A percentile compares a stretch with the other conserved stretches of the same genome.
Evolutionary conservation across 495 filamentous ascomycete genomes (phyloP).

Genomic region (Neurospora sp.): DNA sequence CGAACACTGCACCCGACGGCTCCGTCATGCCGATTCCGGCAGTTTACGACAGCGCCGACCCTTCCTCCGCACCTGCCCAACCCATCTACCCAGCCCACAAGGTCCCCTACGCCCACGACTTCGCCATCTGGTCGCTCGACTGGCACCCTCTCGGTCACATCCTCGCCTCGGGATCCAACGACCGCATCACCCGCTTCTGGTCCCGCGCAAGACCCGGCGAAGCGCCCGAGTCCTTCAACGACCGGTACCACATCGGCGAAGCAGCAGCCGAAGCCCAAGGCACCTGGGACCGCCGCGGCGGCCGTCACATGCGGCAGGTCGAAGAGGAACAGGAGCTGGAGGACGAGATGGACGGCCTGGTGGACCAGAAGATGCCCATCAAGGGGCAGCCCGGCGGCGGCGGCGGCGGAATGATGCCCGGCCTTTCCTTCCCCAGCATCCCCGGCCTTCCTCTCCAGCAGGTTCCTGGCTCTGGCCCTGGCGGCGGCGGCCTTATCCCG

Average conservation of each 20-base stretch:
- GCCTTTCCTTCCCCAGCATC: constrained; percentile 36
- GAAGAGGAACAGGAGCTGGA: constrained; percentile 89
- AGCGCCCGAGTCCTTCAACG: constrained; percentile 55
- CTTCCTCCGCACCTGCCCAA: constrained; percentile 65
- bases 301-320: constrained; percentile 69
- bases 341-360: constrained; percentile 86
- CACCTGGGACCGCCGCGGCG: constrained; percentile 76
- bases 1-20: constrained; percentile 62
- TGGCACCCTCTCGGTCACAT: constrained; percentile 97
- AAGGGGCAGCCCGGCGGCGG: constrained; percentile 11
- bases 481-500: constrained; percentile 17
- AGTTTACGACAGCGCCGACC: constrained; percentile 67
- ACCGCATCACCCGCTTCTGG: constrained; percentile 95
- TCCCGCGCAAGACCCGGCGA: constrained; percentile 81
- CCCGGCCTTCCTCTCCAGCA: constrained; percentile 38
- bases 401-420: constrained; percentile 22
- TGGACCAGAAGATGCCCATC: constrained; percentile 79
- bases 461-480: constrained; percentile 9
- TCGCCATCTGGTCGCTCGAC: constrained; percentile 91
- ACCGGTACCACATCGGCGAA: constrained; percentile 91
- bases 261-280: constrained; percentile 86
- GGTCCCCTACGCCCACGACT: constrained; percentile 78
- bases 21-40: constrained; percentile 47
- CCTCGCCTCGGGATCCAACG: constrained; percentile 95
- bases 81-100: constrained; percentile 81